These are phyloP conservation scores for Podila epigama DNA, from an alignment of 192 early-diverging fungal species.

Conservation along the genomic window DNA sequence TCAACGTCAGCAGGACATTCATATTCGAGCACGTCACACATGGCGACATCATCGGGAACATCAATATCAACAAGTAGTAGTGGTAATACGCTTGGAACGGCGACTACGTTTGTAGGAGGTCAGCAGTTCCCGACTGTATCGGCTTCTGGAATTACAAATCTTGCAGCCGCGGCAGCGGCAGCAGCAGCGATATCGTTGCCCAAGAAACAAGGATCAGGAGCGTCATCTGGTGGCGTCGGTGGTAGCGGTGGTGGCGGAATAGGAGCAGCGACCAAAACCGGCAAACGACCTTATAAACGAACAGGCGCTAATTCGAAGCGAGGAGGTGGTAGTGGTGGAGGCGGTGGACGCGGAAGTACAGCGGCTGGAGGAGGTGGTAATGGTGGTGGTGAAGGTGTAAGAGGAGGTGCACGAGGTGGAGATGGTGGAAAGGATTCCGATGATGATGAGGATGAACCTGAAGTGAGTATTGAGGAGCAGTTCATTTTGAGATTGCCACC, in stretches of 20 bases:
- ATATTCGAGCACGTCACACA: slow-evolving; percentile 4
- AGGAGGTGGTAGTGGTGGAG: slow-evolving; percentile 8
- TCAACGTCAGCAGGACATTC: neutral
- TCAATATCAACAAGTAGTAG: neutral
- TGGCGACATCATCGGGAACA: slow-evolving; percentile 5
- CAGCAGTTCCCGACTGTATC: neutral
- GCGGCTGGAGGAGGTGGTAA: neutral
- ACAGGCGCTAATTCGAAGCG: slow-evolving; percentile 11
- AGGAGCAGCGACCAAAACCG: slow-evolving; percentile 15
- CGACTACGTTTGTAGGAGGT: neutral
- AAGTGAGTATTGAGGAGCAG: slow-evolving; percentile 83
- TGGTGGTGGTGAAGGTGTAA: slow-evolving; percentile 4
- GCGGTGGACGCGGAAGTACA: slow-evolving; percentile 15
- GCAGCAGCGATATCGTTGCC: slow-evolving; percentile 13
- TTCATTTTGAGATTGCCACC: slow-evolving; percentile 76
- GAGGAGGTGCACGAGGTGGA: neutral
- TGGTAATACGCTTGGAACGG: neutral
- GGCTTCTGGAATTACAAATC: slow-evolving; percentile 1
- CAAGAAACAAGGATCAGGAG: neutral
- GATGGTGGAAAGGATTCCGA: slow-evolving; percentile 37
- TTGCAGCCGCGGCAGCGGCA: slow-evolving; percentile 38
- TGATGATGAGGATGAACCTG: slow-evolving; percentile 65
- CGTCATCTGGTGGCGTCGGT: no score
- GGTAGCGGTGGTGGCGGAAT: neutral
- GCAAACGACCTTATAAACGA: slow-evolving; percentile 25